Base-by-base conservation (phyloP, 495 filamentous ascomycete species). In the Chaetomidium leptoderma region DNA sequence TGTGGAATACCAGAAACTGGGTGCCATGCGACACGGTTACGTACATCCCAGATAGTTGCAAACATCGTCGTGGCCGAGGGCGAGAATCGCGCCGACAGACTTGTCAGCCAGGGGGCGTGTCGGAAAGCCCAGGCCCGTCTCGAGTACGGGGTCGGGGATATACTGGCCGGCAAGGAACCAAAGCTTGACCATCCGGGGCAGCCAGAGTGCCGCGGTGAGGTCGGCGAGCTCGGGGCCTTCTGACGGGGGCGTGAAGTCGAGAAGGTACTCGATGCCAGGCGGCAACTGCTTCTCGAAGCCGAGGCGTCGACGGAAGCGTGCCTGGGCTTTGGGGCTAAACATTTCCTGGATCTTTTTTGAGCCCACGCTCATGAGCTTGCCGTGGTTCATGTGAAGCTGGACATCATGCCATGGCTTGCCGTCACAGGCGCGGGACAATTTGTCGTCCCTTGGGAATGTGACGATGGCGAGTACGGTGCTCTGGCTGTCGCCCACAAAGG, bases 221-320 rank as follows among this genome's bases (percentile, higher is more conserved):
- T 81, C 76, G 30, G 82, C 78, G 0, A 82, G 77, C 51, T 85
- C 83, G 1, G 86, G 78, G 4, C 84, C 85, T 49, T 81, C 73
- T 1, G 63, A 63, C 0, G 81, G 79, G 16, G 84, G 84, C 2
- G 84, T 86, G 17, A 87, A 73, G 59, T 88, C 85, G 53, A 88
- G 62, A 16, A 86, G 66, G 58, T 78, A 86, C 47, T 78, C 76
- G 62, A 84, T 69, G 1, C 73, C 73, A 0, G 57, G 42, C 0
- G 75, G 75, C n/a, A 80, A 62, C 5, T 49, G 51, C 7, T 74
- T 19, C 35, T 53, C 69, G 1, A 64, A 54, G 24, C 69, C 61
- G 36, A 57, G 68, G 24, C 56, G 54, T 2, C 67, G 62, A 23
- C 66, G 68, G 44, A 63, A 53, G 16, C 65, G 64, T 6, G 55